Evolutionary conservation across 2,329 filamentous ascomycete species (phyloP).

Genomic region (Fusarium subtropicale): DNA sequence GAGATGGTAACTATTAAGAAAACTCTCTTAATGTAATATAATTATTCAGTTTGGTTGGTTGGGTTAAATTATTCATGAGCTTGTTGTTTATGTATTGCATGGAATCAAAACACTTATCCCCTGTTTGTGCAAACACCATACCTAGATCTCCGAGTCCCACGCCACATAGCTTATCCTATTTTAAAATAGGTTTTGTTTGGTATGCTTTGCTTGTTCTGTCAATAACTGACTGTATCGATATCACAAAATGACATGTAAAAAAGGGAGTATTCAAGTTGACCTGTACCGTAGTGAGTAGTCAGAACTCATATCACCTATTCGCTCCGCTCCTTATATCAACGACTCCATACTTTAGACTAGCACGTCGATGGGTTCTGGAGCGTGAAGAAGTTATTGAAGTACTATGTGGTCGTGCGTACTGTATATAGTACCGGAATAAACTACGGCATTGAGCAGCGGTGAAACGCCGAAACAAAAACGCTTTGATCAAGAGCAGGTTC

Average conservation of each 20-base stretch:
- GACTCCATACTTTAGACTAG: constrained; percentile 3
- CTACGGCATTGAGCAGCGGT: neutral
- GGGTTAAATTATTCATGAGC: neutral
- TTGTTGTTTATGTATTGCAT: neutral
- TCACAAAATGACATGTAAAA: neutral
- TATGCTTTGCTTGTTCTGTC: neutral
- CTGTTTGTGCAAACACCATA: neutral
- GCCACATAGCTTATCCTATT: neutral
- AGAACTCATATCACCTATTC: neutral
- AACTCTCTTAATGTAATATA: too few species aligned
- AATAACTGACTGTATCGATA: neutral
- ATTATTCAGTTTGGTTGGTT: neutral
- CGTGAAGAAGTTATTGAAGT: neutral
- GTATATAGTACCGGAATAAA: neutral
- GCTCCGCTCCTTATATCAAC: neutral
- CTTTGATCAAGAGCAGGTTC: constrained; percentile 25
- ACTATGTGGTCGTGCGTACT: neutral
- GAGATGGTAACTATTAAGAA: neutral
- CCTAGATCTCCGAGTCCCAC: neutral
- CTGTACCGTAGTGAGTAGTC: neutral
- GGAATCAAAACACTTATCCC: too few species aligned
- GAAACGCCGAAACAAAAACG: constrained; percentile 29
- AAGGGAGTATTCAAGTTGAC: neutral
- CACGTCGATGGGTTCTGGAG: neutral
- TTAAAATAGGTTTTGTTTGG: neutral